A percentile compares a stretch with the other conserved stretches of the same genome.
Evolutionary conservation across 2,329 filamentous ascomycete genomes (phyloP).

Genomic region (Colletotrichum sansevieriae): DNA sequence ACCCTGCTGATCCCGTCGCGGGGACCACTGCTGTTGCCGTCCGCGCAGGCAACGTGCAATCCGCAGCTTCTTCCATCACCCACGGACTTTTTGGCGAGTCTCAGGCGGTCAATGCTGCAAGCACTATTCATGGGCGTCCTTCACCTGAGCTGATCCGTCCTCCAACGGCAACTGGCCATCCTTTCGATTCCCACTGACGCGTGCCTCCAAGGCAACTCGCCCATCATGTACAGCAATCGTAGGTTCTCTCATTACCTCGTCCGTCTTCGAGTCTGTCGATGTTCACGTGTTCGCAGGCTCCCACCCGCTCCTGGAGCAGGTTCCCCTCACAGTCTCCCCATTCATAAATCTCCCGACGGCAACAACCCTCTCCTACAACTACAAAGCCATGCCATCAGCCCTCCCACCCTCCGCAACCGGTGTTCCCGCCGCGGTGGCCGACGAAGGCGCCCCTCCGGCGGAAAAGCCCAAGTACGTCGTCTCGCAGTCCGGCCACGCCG

Average conservation of each 20-base stretch:
- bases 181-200: not conserved
- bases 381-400: conserved; percentile 89
- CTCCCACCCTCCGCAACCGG: conserved; percentile 80
- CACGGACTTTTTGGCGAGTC: conserved; percentile 1
- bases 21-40: conserved; percentile 4
- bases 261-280: no score
- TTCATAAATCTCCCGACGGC: conserved; percentile 92
- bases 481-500: conserved; percentile 82
- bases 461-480: conserved; percentile 78
- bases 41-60: not conserved
- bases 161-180: not conserved
- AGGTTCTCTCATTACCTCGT: conserved; percentile 29
- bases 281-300: conserved; percentile 65
- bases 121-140: conserved; percentile 6
- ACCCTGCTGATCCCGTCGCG: conserved; percentile 1
- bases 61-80: not conserved
- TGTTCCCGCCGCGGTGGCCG: conserved; percentile 56
- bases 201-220: not conserved
- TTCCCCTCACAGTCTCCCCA: conserved; percentile 93
- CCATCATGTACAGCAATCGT: conserved; percentile 50
- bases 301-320: conserved; percentile 90
- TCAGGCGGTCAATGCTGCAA: not conserved
- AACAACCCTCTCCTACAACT: conserved; percentile 94
- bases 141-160: conserved; percentile 18
- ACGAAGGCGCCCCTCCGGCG: conserved; percentile 40